Percentiles rank a stretch among this genome's conserved stretches.
phyloP scores from a whole-genome alignment of 129 eudicot species.

The Tagetes patula region DNA sequence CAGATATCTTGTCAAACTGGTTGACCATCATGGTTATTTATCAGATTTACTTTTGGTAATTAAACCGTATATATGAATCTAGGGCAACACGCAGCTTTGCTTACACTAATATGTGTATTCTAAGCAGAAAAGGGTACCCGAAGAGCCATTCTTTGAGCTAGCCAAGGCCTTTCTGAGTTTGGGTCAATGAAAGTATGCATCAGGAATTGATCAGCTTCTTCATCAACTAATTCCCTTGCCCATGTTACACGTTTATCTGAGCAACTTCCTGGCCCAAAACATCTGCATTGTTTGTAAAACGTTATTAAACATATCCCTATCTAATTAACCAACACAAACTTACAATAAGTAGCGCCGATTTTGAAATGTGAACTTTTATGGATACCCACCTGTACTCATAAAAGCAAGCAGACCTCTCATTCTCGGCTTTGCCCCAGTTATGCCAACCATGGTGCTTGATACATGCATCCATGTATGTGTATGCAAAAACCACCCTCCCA shows the following conservation, averaged over 20 bases:
- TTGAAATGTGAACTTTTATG: not conserved
- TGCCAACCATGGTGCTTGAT: slow-evolving; percentile 77
- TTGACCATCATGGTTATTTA: not conserved
- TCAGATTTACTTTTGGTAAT: not conserved
- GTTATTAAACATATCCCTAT: slow-evolving; percentile 3
- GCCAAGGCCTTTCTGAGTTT: slow-evolving; percentile 71
- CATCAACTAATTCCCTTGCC: slow-evolving; percentile 83
- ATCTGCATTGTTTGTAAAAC: slow-evolving; percentile 44
- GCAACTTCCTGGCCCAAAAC: slow-evolving; percentile 83
- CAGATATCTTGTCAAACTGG: not conserved
- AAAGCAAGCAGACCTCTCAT: slow-evolving; percentile 92
- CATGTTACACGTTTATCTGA: slow-evolving; percentile 73
- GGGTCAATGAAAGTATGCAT: slow-evolving; percentile 78
- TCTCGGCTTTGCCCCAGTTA: slow-evolving; percentile 85
- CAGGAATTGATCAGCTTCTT: slow-evolving; percentile 76
- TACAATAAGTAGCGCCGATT: not conserved
- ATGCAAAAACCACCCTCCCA: slow-evolving; percentile 92
- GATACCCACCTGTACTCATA: slow-evolving; percentile 56
- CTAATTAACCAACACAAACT: not conserved
- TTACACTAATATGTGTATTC: not conserved
- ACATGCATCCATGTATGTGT: slow-evolving; percentile 83
- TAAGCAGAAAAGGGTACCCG: slow-evolving; percentile 78
- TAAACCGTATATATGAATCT: not conserved
- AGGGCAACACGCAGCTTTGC: not conserved
- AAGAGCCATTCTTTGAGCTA: slow-evolving; percentile 72